These are phyloP conservation scores for Linum trigynum DNA, from an alignment of 345 rosid genomes.

Conservation along the genomic window DNA sequence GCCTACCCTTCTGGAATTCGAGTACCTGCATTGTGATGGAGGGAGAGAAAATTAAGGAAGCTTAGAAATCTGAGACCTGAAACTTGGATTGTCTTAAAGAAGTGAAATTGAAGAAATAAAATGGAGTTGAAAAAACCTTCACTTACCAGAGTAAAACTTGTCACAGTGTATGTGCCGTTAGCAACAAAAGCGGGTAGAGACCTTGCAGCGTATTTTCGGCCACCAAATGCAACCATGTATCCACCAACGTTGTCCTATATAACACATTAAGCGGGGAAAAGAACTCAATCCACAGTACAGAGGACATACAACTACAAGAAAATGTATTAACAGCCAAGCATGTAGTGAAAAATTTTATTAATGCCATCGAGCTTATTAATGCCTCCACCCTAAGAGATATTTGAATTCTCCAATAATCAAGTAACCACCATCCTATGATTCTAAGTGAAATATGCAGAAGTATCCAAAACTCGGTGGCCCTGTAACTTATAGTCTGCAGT, in stretches of 20 bases:
- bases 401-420: no score
- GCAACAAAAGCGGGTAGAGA: constrained; percentile 60
- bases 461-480: no score
- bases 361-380: no score
- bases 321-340: no score
- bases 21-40: constrained; percentile 47
- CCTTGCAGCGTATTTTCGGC: constrained; percentile 88
- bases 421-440: no score
- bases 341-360: no score
- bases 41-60: not conserved
- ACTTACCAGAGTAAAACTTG: constrained; percentile 78
- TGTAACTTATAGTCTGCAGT: no score
- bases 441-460: no score
- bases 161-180: constrained; percentile 50
- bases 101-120: not conserved
- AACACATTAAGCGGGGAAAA: not conserved
- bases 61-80: not conserved
- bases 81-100: not conserved
- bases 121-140: not conserved
- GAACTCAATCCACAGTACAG: no score
- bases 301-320: no score
- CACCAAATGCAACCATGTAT: constrained; percentile 87
- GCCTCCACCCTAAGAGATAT: no score
- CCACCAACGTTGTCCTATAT: constrained; percentile 51
- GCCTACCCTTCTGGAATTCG: constrained; percentile 83